Evolutionary conservation across 495 filamentous ascomycete species (phyloP).

Genomic region (Mycothermus thermophilus): DNA sequence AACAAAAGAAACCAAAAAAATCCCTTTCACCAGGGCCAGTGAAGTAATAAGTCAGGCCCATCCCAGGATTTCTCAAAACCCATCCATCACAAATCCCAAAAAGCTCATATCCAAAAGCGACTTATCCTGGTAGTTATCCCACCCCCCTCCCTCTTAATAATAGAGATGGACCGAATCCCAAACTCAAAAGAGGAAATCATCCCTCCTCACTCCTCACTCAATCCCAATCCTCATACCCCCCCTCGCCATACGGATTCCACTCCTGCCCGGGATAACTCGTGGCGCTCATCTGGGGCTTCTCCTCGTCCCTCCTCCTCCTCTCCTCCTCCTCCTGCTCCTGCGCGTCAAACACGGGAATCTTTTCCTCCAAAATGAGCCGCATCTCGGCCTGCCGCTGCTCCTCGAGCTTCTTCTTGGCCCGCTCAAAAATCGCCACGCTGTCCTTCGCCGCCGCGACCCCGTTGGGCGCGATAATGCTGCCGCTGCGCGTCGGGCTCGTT

Average conservation of each 20-base stretch:
- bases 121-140: too few species aligned
- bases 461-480: conserved; percentile 1
- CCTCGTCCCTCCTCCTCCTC: conserved; percentile 32
- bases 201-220: too few species aligned
- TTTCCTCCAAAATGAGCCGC: conserved; percentile 32
- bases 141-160: too few species aligned
- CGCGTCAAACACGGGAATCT: conserved; percentile 30
- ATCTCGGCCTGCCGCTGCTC: conserved; percentile 10
- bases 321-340: conserved; percentile 12
- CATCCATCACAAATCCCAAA: too few species aligned
- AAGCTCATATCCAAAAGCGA: too few species aligned
- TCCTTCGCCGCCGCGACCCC: conserved; percentile 11
- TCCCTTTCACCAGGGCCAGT: too few species aligned
- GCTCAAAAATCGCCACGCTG: conserved; percentile 22
- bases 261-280: conserved; percentile 74
- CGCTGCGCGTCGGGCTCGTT: conserved; percentile 1
- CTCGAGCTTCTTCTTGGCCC: conserved; percentile 18
- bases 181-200: too few species aligned
- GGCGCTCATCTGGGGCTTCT: conserved; percentile 54
- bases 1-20: not conserved
- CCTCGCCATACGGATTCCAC: conserved; percentile 50
- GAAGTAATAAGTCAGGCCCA: too few species aligned
- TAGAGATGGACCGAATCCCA: too few species aligned
- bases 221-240: conserved; percentile 14
- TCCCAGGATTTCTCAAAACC: too few species aligned